Evolutionary conservation across 805 yeast genomes (phyloP).

Genomic region (Pichia gijzeniarum): DNA sequence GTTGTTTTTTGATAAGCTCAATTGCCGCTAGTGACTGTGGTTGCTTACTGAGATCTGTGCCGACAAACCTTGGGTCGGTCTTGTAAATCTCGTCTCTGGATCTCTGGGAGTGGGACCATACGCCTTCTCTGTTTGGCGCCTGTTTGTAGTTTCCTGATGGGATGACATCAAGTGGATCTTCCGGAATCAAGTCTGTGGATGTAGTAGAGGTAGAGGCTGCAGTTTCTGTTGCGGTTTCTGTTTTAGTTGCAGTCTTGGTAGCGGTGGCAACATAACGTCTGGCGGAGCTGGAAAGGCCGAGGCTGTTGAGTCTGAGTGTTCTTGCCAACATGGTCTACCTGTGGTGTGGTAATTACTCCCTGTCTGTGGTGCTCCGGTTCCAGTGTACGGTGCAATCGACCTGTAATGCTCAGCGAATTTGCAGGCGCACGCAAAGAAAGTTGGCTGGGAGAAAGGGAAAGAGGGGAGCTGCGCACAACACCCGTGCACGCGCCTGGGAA

Average conservation of each 20-base stretch:
- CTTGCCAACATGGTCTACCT: slow-evolving; percentile 1
- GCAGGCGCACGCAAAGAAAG: too few species aligned
- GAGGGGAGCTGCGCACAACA: too few species aligned
- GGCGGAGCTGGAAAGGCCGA: not conserved
- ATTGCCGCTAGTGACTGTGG: slow-evolving; percentile 83
- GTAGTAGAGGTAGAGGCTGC: slow-evolving; percentile 8
- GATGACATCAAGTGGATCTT: slow-evolving; percentile 15
- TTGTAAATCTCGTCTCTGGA: slow-evolving; percentile 50
- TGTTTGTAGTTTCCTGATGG: slow-evolving; percentile 32
- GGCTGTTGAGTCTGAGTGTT: not conserved
- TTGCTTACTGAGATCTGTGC: slow-evolving; percentile 57
- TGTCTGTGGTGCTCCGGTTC: too few species aligned
- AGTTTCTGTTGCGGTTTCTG: slow-evolving; percentile 12
- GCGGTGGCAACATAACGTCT: slow-evolving; percentile 15
- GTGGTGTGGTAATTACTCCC: not conserved
- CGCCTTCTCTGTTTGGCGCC: slow-evolving; percentile 66
- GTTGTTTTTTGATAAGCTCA: slow-evolving; percentile 70
- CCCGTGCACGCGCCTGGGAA: too few species aligned
- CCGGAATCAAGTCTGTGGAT: slow-evolving; percentile 11
- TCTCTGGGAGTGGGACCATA: slow-evolving; percentile 71
- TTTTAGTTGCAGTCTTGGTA: slow-evolving; percentile 11
- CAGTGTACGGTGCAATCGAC: too few species aligned
- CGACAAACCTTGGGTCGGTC: slow-evolving; percentile 60
- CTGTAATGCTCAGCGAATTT: too few species aligned
- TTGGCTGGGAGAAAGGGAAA: too few species aligned